Evolutionary conservation across 2,329 filamentous ascomycete species (phyloP), one percentile per base, ranked within the genome.

Genomic region (Colletotrichum karsti): DNA sequence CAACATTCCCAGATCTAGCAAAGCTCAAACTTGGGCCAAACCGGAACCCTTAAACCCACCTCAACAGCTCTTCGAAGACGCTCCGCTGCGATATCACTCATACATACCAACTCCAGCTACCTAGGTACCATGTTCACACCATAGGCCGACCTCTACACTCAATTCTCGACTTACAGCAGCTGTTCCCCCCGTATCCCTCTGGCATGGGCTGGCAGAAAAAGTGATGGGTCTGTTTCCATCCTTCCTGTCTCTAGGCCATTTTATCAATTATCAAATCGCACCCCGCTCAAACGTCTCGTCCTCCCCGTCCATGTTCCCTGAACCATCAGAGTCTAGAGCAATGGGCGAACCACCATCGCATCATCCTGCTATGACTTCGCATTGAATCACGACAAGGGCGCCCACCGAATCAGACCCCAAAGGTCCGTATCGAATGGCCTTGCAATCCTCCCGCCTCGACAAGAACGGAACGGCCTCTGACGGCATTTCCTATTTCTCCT

Each of bases 361-460:
- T 44, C 62, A 69, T 51, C 24, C 48, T 67, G 22, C 37, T 55
- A 62, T 69, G 54, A 62, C 35, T 62, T 65, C 51, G 66, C 48
- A 66, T 55, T 65, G 65, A 60, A 53, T 65, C 65, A 58, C 61
- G 26, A 35, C 62, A 33, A 55, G 62, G 62, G 42, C 37, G 13
- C 6, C 15, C 6, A 56, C 39, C 62, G 33, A 69, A 67, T 62
- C 33, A 55, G 48, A 69, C 18, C 22, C 20, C 39, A 37, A 18
- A 20, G 13, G 5, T 26, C 42, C 22, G 35, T 35, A 30, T 37
- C 50, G 26, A 35, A 37, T 28, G 35, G 37, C n/a, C 22, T 63
- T 22, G 42, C 44, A 15, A 20, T 20, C 50, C 50, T 50, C 58
- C 18, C 20, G 50, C 26, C 58, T 51, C 41, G 41, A 55, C 48